Evolutionary conservation across 1,284 basidiomycete species (phyloP), one percentile per base, ranked within the genome.

Genomic region (Trichosporon inkin): DNA sequence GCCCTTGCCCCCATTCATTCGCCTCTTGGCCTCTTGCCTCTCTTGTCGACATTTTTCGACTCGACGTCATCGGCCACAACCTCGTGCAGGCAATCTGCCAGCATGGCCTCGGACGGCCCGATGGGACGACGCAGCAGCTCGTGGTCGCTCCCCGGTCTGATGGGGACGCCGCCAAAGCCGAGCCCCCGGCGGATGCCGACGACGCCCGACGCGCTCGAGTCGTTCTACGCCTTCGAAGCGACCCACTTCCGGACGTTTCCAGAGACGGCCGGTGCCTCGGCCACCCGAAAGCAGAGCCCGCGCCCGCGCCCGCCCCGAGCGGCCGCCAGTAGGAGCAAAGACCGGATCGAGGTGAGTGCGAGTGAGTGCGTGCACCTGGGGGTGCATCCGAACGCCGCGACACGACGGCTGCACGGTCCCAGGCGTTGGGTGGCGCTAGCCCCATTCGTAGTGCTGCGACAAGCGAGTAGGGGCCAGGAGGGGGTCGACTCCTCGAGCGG

Each of bases 341-440:
- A 24, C 16, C 24, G 16, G 44, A 32, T 14, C 44, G 4, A 22
- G 20, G 40, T 44, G 20, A 44, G 40, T 44, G 17, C 44, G 44
- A 49, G 22, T 49, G 44, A 22, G n/a, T 32, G 41, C 41, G 28
- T 24, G 44, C 44, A 32, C 28, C 20, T 28, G 22, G 14, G 44
- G 7, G 28, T 32, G 28, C 28, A 32, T 32, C 28, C 4, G 28
- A 32, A 32, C 4, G 28, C 28, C 28, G 4, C 28, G 28, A 32
- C 4, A 32, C 28, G 28, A 32, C 28, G 8, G 8, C 28, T 32
- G 28, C 28, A 32, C 28, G 28, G 28, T 32, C 28, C 44, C 24
- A 49, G 8, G 44, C 44, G 44, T n/a, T n/a, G 44, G 44, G 44
- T 49, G 44, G 44, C 44, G 24, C 44, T 49, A 49, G 44, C 44